Evolutionary conservation across 768 basidiomycete species (phyloP).

Genomic region (Suillus hirtellus): DNA sequence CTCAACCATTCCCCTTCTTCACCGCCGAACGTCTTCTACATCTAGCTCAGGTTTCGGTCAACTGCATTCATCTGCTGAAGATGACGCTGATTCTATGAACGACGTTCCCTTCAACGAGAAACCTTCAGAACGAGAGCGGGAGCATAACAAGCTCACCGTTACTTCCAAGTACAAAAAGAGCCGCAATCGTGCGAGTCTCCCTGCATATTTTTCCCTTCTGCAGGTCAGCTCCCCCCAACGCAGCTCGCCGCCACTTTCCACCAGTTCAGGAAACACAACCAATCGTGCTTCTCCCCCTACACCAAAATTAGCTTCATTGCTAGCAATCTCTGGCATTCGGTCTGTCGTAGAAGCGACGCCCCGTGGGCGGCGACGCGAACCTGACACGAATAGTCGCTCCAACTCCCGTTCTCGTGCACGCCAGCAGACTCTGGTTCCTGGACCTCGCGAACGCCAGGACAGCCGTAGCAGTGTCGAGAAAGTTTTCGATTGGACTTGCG

Average conservation of each 20-base stretch:
- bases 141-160: slow-evolving; percentile 30
- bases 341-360: slow-evolving; percentile 44
- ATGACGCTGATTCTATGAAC: slow-evolving; percentile 40
- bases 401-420: slow-evolving; percentile 42
- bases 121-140: slow-evolving; percentile 26
- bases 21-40: slow-evolving; percentile 52
- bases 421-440: slow-evolving; percentile 17
- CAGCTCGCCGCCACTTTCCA: slow-evolving; percentile 37
- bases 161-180: slow-evolving; percentile 46
- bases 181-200: slow-evolving; percentile 72
- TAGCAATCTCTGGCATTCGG: slow-evolving; percentile 36
- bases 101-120: slow-evolving; percentile 32
- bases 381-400: slow-evolving; percentile 42
- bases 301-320: slow-evolving; percentile 46
- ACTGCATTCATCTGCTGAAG: slow-evolving; percentile 45
- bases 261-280: slow-evolving; percentile 48
- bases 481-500: slow-evolving; percentile 49
- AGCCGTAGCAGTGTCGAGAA: slow-evolving; percentile 42
- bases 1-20: slow-evolving; percentile 57
- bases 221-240: slow-evolving; percentile 49
- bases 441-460: slow-evolving; percentile 23
- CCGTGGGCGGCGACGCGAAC: slow-evolving; percentile 52
- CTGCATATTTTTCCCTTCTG: slow-evolving; percentile 74
- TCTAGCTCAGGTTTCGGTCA: slow-evolving; percentile 36
- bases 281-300: slow-evolving; percentile 55